Base-by-base conservation (phyloP, 176 grass and related monocot species). In the Cenchrus purpureus region DNA sequence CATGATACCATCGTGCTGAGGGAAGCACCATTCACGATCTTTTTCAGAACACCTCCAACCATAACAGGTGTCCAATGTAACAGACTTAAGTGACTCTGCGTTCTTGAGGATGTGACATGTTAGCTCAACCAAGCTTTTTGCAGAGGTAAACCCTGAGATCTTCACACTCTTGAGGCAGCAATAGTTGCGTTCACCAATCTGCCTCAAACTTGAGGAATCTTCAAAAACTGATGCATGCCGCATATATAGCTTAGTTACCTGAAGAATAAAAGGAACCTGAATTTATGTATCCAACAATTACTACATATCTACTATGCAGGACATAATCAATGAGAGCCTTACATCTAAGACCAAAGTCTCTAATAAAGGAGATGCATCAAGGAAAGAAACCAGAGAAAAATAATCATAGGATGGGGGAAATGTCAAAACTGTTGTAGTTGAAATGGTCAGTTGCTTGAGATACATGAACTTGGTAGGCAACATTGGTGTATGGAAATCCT, bases 391-490 rank as follows among this genome's bases (percentile, higher is more conserved):
- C 16, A 78, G 12, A 28, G 50, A 84, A 32, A 84, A 57, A 56
- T 84, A 83, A 83, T 65, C 82, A 83, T 83, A 83, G 14, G 58
- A 29, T 8, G 51, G 51, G 11, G 32, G 28, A 16, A 45, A 6
- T 7, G 17, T 34, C 45, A 49, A 49, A 9, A 6, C 46, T 49
- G 2, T 0, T n/a, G 22, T 10, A 12, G 2, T 8, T 4, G 2
- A 11, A 80, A 80, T 82, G n/a, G 42, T 43, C 55, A 82, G 46
- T 9, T 19, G 29, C 59, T 83, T 83, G 43, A 83, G 71, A 13
- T 73, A 34, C 11, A 83, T 12, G 8, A 83, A 74, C 44, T 45
- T 8, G 55, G 45, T 62, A 65, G 69, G 32, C 46, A 83, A 2
- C 28, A 83, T 65, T 22, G 82, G 70, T 25, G 82, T 74, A 32